phyloP scores from a whole-genome alignment of 2,329 filamentous ascomycete species.

The Apiospora marii region DNA sequence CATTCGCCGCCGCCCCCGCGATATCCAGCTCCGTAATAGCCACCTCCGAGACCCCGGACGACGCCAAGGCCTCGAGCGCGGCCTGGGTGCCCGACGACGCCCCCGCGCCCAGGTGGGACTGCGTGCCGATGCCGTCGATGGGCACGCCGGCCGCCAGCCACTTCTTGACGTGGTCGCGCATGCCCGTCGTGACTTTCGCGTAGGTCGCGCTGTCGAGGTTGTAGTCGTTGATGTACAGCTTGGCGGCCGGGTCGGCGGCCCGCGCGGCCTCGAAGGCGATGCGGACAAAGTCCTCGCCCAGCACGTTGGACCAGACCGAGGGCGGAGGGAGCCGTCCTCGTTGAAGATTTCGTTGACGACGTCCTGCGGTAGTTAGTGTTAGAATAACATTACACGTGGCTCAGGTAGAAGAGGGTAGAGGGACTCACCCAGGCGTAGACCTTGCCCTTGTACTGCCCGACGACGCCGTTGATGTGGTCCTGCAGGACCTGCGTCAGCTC shows the following conservation, averaged over 20 bases:
- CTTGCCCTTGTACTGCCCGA: slow-evolving; percentile 70
- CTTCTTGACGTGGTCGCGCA: slow-evolving; percentile 65
- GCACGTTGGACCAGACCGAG: slow-evolving; percentile 71
- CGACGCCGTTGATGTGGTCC: slow-evolving; percentile 65
- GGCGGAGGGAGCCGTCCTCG: slow-evolving; percentile 66
- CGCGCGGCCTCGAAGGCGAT: slow-evolving; percentile 76
- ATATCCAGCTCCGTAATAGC: slow-evolving; percentile 73
- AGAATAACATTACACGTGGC: background rate
- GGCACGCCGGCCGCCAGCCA: slow-evolving; percentile 68
- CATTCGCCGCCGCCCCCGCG: slow-evolving; percentile 59
- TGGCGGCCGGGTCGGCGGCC: slow-evolving; percentile 69
- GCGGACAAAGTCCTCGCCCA: slow-evolving; percentile 74
- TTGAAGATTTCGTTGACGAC: slow-evolving; percentile 72
- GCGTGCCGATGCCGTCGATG: slow-evolving; percentile 66
- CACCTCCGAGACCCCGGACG: slow-evolving; percentile 55
- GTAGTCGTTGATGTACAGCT: slow-evolving; percentile 80
- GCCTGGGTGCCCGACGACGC: slow-evolving; percentile 48
- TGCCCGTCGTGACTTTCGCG: slow-evolving; percentile 61
- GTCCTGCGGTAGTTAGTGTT: slow-evolving; percentile 47
- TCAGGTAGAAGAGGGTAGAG: slow-evolving; percentile 25
- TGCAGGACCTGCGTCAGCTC: slow-evolving; percentile 62
- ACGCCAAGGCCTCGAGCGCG: slow-evolving; percentile 56
- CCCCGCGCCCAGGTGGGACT: slow-evolving; percentile 51
- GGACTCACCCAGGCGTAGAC: slow-evolving; percentile 48
- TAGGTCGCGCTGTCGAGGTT: slow-evolving; percentile 69